These are phyloP conservation scores for Chaetothyriales sp. DNA, from an alignment of 2,329 filamentous ascomycete species.

Conservation along the genomic window DNA sequence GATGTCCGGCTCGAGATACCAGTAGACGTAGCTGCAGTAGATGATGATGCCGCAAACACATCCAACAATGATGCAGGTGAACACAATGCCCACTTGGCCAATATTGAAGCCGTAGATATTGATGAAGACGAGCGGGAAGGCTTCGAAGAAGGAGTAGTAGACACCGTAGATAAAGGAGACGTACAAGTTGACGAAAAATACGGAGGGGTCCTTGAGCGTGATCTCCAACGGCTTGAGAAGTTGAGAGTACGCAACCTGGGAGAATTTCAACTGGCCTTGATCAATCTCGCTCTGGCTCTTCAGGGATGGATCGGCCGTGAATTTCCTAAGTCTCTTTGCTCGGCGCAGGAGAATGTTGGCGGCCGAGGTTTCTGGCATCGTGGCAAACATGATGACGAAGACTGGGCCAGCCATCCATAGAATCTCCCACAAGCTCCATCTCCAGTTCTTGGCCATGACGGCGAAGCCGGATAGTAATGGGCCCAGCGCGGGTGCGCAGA, in stretches of 20 bases:
- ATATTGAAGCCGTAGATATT: conserved; percentile 46
- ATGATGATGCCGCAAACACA: conserved; percentile 39
- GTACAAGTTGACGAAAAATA: conserved; percentile 50
- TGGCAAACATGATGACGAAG: conserved; percentile 47
- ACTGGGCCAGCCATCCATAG: conserved; percentile 48
- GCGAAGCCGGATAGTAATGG: conserved; percentile 47
- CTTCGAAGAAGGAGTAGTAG: conserved; percentile 46
- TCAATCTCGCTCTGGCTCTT: conserved; percentile 52
- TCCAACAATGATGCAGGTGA: conserved; percentile 46
- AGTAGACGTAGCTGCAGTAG: conserved; percentile 41
- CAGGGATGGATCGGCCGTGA: conserved; percentile 44
- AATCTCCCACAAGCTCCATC: conserved; percentile 48
- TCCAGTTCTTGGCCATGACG: conserved; percentile 44
- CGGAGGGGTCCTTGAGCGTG: conserved; percentile 47
- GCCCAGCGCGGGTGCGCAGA: conserved; percentile 19
- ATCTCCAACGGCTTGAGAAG: conserved; percentile 48
- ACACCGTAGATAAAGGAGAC: conserved; percentile 42
- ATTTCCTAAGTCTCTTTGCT: conserved; percentile 46
- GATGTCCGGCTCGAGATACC: conserved; percentile 38
- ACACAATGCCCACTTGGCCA: conserved; percentile 46
- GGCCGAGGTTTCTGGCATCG: conserved; percentile 51
- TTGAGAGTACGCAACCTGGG: conserved; percentile 38
- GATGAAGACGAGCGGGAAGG: conserved; percentile 52
- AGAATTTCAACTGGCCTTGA: conserved; percentile 39
- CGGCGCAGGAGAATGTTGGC: conserved; percentile 49